phyloP scores from a whole-genome alignment of 352 stramenopile species.

The Blastocystis sp. region DNA sequence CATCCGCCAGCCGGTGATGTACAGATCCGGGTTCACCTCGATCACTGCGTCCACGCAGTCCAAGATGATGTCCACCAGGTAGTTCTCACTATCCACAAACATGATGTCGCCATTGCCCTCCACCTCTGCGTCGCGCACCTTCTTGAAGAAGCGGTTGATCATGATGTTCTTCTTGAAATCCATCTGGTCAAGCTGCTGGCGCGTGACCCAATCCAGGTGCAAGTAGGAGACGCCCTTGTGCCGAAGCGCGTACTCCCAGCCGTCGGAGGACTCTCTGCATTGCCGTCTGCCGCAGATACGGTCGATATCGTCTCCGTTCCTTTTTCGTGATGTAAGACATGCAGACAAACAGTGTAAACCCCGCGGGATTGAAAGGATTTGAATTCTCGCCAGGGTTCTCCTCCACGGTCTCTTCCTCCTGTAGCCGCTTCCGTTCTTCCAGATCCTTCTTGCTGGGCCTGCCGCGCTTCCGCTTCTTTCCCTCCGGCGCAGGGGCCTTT shows the following conservation, averaged over 20 bases:
- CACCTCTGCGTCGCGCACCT: neutral
- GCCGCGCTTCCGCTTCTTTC: neutral
- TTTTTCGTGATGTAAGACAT: neutral
- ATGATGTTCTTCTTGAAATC: conserved; percentile 37
- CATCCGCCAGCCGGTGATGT: conserved; percentile 43
- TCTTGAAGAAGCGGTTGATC: conserved; percentile 62
- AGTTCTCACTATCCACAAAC: conserved; percentile 18
- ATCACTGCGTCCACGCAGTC: conserved; percentile 61
- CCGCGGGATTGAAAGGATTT: neutral
- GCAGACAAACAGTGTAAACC: neutral
- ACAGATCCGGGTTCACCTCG: conserved; percentile 30
- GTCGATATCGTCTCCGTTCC: conserved; percentile 35
- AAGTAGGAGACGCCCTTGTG: conserved; percentile 62
- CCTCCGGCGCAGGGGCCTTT: neutral
- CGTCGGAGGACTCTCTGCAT: conserved; percentile 28
- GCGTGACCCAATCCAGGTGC: conserved; percentile 60
- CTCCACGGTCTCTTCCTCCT: neutral
- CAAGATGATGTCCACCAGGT: conserved; percentile 34
- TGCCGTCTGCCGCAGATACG: conserved; percentile 49
- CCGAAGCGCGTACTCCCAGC: conserved; percentile 57
- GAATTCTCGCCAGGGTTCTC: neutral
- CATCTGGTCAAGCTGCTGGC: conserved; percentile 56
- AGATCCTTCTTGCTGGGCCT: neutral
- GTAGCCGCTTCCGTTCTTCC: neutral
- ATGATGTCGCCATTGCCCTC: conserved; percentile 12